A percentile compares a stretch with the other conserved stretches of the same genome.
Conservation (phyloP, 768 basidiomycete genomes). For the Asterophora parasitica region DNA sequence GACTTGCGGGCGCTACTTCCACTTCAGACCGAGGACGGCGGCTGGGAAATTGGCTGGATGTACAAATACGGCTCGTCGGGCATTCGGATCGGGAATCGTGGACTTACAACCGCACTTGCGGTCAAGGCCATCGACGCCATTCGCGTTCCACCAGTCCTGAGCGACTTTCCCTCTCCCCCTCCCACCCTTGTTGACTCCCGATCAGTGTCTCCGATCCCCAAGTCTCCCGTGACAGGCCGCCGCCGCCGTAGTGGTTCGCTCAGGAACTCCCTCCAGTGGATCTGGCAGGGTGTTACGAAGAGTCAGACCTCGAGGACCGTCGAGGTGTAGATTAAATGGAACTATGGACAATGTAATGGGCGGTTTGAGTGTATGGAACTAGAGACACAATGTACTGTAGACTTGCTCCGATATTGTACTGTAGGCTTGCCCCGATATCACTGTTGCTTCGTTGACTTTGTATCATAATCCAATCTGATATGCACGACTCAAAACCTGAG, state of each 20-base stretch:
- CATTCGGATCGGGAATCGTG: constrained; percentile 48
- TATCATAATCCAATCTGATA: neutral
- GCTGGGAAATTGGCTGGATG: constrained; percentile 52
- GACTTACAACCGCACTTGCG: constrained; percentile 50
- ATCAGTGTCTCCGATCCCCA: constrained; percentile 5
- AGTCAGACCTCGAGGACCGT: constrained; percentile 14
- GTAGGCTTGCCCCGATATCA: neutral
- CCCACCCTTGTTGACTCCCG: constrained; percentile 13
- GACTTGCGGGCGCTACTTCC: constrained; percentile 42
- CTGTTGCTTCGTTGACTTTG: constrained; percentile 2
- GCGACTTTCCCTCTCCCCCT: constrained; percentile 15
- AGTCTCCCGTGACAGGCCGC: constrained; percentile 6
- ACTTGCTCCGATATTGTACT: too few species aligned
- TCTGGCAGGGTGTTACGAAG: constrained; percentile 19
- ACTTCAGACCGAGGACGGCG: constrained; percentile 50
- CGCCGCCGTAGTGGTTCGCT: constrained; percentile 24
- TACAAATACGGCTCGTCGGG: constrained; percentile 50
- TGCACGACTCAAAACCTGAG: neutral
- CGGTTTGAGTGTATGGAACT: too few species aligned
- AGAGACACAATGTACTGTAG: neutral
- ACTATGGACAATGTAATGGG: neutral
- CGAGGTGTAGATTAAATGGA: constrained; percentile 10
- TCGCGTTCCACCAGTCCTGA: constrained; percentile 1
- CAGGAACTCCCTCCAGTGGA: constrained; percentile 25
- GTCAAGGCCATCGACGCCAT: constrained; percentile 42